These are phyloP conservation scores for Raphanus raphanistrum DNA, from an alignment of 345 rosid genomes.

Conservation along the genomic window DNA sequence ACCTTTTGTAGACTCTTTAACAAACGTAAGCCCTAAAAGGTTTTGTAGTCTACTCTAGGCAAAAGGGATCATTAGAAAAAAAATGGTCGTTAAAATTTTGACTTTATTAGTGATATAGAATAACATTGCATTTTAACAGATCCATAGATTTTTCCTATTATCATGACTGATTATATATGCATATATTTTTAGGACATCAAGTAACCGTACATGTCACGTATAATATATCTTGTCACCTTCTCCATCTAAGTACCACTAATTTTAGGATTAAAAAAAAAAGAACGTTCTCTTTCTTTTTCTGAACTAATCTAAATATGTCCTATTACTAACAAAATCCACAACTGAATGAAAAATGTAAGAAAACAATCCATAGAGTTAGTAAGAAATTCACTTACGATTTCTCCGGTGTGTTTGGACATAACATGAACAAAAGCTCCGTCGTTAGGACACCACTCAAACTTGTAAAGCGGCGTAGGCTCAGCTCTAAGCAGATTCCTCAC, in stretches of 20 bases:
- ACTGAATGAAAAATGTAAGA: neutral
- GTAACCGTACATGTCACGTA: neutral
- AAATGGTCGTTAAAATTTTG: too few species aligned
- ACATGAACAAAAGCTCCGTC: slow-evolving; percentile 74
- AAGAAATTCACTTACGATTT: slow-evolving; percentile 51
- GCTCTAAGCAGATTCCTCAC: slow-evolving; percentile 74
- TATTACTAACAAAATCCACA: neutral
- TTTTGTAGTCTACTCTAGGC: too few species aligned
- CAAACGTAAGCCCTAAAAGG: too few species aligned
- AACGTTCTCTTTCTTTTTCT: neutral
- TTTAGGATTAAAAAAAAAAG: neutral
- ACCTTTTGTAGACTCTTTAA: too few species aligned
- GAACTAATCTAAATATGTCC: neutral
- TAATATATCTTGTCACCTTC: neutral
- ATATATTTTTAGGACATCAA: neutral
- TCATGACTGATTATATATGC: neutral
- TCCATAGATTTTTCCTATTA: neutral
- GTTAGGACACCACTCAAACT: slow-evolving; percentile 88
- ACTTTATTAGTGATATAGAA: too few species aligned
- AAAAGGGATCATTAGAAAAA: too few species aligned
- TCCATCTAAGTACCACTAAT: neutral
- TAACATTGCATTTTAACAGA: too few species aligned
- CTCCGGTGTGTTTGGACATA: slow-evolving; percentile 88
- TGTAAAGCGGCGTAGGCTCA: slow-evolving; percentile 89
- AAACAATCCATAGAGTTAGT: neutral